Conservation (phyloP, 1,284 basidiomycete genomes). For the Boletus chippewaensis region DNA sequence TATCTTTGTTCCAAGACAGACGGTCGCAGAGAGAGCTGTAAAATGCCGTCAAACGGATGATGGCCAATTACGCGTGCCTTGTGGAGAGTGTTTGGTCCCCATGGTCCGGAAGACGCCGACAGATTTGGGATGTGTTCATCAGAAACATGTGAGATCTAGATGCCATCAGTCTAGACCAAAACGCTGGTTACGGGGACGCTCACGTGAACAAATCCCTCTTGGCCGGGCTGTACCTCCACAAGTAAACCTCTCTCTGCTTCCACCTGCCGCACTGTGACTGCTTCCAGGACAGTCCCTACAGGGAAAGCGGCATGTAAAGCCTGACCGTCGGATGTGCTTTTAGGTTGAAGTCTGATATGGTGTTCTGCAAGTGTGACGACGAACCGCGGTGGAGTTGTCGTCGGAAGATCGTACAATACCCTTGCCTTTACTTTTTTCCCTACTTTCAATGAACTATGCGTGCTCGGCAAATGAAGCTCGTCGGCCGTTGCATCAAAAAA, state of each 20-base stretch:
- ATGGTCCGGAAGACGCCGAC: constrained; percentile 64
- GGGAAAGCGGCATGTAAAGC: constrained; percentile 58
- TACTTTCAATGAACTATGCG: constrained; percentile 58
- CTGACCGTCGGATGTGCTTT: constrained; percentile 24
- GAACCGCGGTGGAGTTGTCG: constrained; percentile 68
- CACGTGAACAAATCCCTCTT: constrained; percentile 85
- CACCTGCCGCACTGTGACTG: constrained; percentile 66
- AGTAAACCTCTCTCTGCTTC: constrained; percentile 80
- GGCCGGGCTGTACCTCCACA: constrained; percentile 55
- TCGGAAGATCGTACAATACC: constrained; percentile 78
- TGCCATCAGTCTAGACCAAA: constrained; percentile 7
- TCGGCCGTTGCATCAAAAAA: constrained; percentile 94
- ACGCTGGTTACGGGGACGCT: constrained; percentile 26
- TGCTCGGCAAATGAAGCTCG: constrained; percentile 62
- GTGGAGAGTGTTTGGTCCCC: constrained; percentile 76
- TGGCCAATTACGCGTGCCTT: constrained; percentile 87
- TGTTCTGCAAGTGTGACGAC: constrained; percentile 75
- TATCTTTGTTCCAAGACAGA: constrained; percentile 83
- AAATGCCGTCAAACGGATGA: constrained; percentile 81
- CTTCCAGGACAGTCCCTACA: constrained; percentile 66
- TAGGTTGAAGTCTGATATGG: constrained; percentile 50
- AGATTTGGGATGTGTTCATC: constrained; percentile 85
- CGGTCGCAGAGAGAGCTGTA: constrained; percentile 81
- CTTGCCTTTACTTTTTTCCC: constrained; percentile 88
- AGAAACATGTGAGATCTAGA: constrained; percentile 86